phyloP scores from a whole-genome alignment of 352 stramenopile species.

The Phytopythium vexans region DNA sequence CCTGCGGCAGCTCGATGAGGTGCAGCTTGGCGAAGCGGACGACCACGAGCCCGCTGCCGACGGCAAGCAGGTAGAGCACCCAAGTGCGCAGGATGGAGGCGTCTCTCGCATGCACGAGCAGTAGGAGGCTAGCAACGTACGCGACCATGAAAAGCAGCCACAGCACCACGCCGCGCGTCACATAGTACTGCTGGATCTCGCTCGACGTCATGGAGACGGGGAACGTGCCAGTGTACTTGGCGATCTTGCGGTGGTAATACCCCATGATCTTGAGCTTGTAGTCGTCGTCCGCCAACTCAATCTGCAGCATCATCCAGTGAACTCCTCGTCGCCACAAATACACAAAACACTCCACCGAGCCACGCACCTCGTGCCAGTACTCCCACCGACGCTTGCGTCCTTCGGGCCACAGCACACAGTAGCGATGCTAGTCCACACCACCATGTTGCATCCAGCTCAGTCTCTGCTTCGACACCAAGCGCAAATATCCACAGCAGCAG shows the following conservation, averaged over 20 bases:
- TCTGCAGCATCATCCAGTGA: conserved; percentile 25
- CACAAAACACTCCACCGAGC: no score
- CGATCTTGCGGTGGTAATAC: conserved; percentile 85
- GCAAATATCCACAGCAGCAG: conserved; percentile 42
- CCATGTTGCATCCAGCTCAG: neutral
- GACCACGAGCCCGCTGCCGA: conserved; percentile 59
- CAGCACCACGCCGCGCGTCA: conserved; percentile 32
- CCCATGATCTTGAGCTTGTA: conserved; percentile 81
- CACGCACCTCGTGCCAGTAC: conserved; percentile 67
- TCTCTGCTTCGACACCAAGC: neutral
- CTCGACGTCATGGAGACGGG: conserved; percentile 33
- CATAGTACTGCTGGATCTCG: conserved; percentile 57
- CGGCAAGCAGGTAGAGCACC: conserved; percentile 54
- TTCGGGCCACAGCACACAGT: conserved; percentile 70
- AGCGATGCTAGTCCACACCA: conserved; percentile 46
- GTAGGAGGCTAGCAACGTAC: conserved; percentile 32
- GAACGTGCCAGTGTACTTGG: conserved; percentile 64
- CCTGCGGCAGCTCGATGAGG: conserved; percentile 66
- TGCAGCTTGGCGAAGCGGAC: conserved; percentile 73
- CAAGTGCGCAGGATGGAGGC: conserved; percentile 36
- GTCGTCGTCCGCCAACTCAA: conserved; percentile 58
- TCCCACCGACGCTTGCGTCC: conserved; percentile 56
- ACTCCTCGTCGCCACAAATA: neutral
- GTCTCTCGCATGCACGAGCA: conserved; percentile 34
- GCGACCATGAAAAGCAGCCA: conserved; percentile 40